Evolutionary conservation across 73 alveolate species (phyloP).

Genomic region (Loxodes magnus): DNA sequence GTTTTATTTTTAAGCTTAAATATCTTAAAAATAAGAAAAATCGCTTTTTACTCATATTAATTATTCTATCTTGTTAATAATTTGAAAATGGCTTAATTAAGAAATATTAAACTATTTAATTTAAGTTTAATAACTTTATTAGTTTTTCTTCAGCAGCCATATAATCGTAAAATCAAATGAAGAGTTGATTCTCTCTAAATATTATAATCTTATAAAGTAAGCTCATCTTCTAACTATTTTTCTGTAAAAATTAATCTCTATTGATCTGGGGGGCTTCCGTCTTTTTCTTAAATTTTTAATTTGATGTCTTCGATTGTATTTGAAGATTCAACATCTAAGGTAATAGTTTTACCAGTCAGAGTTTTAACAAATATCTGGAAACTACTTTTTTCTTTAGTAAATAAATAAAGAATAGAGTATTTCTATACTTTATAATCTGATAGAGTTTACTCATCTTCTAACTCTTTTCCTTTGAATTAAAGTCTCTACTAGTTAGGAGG

Average conservation of each 20-base stretch:
- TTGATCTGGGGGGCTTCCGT: conserved; percentile 22
- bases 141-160: no score
- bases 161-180: no score
- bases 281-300: conserved; percentile 24
- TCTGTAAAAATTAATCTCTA: conserved; percentile 15
- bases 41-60: no score
- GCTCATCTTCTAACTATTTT: conserved; percentile 10
- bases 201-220: conserved; percentile 13
- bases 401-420: not conserved
- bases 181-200: conserved; percentile 8
- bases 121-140: no score
- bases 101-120: no score
- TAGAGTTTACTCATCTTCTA: not conserved
- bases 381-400: not conserved
- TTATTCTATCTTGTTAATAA: no score
- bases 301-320: conserved; percentile 25
- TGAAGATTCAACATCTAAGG: conserved; percentile 11
- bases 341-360: conserved; percentile 16
- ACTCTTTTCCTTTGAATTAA: no score
- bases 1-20: no score
- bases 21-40: no score
- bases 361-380: conserved; percentile 21
- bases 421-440: not conserved
- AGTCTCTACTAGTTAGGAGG: no score
- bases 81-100: no score